Percentiles rank a stretch among this genome's conserved stretches.
Evolutionary conservation across 805 yeast species (phyloP).

Genomic region (Cyberlindnera lachancei): DNA sequence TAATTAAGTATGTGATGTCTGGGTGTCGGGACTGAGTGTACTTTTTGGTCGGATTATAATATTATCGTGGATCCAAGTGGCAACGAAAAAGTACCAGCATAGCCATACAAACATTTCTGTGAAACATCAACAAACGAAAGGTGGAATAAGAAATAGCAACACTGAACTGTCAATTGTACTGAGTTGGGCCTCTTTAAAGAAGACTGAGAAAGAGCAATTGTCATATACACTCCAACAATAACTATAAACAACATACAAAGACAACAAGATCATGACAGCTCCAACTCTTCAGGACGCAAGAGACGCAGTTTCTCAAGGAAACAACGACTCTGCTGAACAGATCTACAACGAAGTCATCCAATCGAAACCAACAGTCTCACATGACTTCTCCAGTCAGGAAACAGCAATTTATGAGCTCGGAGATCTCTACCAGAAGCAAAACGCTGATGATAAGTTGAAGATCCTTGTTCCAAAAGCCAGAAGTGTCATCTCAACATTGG

Average conservation of each 20-base stretch:
- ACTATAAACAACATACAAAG: not conserved
- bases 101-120: no score
- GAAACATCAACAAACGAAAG: no score
- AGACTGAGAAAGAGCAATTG: no score
- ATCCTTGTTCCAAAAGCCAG: slow-evolving; percentile 63
- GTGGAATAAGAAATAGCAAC: no score
- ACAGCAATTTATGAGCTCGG: slow-evolving; percentile 63
- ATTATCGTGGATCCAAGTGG: no score
- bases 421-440: slow-evolving; percentile 47
- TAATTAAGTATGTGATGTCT: no score
- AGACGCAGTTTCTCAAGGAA: slow-evolving; percentile 36
- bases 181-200: no score
- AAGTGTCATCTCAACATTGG: slow-evolving; percentile 64
- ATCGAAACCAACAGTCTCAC: slow-evolving; percentile 19
- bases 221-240: no score
- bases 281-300: slow-evolving; percentile 51
- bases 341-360: slow-evolving; percentile 46
- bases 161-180: no score
- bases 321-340: slow-evolving; percentile 49
- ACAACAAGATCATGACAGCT: slow-evolving; percentile 12
- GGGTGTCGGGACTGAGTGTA: no score
- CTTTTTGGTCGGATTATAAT: no score
- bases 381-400: slow-evolving; percentile 22
- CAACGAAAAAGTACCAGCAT: no score
- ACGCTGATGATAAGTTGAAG: slow-evolving; percentile 44